Conservation (phyloP, 192 early-diverging fungal species). For the Podila verticillata region DNA sequence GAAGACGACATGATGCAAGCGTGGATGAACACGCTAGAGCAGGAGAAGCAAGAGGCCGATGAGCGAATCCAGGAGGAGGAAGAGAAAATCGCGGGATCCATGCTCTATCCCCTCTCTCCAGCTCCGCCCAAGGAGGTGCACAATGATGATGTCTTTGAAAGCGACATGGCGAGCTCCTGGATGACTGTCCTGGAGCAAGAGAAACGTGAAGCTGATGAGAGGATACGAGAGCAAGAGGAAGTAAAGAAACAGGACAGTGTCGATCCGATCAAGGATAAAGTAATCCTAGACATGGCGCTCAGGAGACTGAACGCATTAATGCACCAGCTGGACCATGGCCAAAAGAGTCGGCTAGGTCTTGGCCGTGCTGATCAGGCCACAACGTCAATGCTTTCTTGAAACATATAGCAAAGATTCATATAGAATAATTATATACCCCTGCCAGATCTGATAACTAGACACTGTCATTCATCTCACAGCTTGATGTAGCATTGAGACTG, state of each 20-base stretch:
- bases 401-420: background rate
- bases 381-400: background rate
- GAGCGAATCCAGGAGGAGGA: slow-evolving; percentile 6
- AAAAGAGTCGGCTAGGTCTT: background rate
- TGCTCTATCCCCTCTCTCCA: no score
- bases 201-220: background rate
- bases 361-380: background rate
- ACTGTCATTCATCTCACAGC: background rate
- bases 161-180: background rate
- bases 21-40: slow-evolving; percentile 44
- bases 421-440: background rate
- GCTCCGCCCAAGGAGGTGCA: background rate
- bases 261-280: background rate
- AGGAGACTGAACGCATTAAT: slow-evolving; percentile 30
- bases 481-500: no score
- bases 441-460: background rate
- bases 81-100: background rate
- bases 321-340: slow-evolving; percentile 21
- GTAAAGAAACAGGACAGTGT: background rate
- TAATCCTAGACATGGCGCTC: slow-evolving; percentile 2
- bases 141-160: slow-evolving; percentile 7
- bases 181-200: slow-evolving; percentile 1
- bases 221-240: background rate
- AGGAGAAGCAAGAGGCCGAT: slow-evolving; percentile 37
- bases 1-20: slow-evolving; percentile 36